phyloP scores from a whole-genome alignment of 2,329 filamentous ascomycete genomes.

The Phaeosphaeria sp. region DNA sequence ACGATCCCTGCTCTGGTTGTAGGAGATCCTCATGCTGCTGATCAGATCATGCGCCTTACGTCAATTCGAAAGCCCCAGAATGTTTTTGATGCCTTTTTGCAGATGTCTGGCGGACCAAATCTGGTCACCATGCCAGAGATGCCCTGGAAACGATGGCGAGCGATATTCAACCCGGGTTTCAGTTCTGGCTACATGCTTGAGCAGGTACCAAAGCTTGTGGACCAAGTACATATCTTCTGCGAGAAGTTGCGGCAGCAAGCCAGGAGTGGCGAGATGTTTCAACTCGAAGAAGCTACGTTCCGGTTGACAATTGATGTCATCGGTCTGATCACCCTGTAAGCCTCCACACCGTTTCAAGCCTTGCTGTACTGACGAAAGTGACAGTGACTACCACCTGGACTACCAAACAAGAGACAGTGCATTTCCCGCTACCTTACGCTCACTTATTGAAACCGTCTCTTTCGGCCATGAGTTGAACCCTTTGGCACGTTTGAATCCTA shows the following conservation, averaged over 20 bases:
- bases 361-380: too few species aligned
- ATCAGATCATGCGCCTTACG: slow-evolving; percentile 8
- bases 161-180: slow-evolving; percentile 15
- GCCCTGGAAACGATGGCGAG: slow-evolving; percentile 14
- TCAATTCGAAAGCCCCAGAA: slow-evolving; percentile 11
- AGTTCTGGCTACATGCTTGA: slow-evolving; percentile 5
- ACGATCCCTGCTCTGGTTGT: neutral
- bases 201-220: slow-evolving; percentile 13
- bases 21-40: neutral
- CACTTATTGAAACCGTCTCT: too few species aligned
- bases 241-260: neutral
- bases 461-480: too few species aligned
- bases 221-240: neutral
- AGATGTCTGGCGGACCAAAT: slow-evolving; percentile 11
- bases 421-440: too few species aligned
- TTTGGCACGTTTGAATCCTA: too few species aligned
- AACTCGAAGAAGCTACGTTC: neutral
- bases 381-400: too few species aligned
- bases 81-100: too few species aligned
- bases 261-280: neutral
- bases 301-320: neutral
- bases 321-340: too few species aligned
- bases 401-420: too few species aligned
- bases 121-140: slow-evolving; percentile 10
- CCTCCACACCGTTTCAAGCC: too few species aligned